Conservation (phyloP, 179 eudicot species). For the Corrigiola litoralis region DNA sequence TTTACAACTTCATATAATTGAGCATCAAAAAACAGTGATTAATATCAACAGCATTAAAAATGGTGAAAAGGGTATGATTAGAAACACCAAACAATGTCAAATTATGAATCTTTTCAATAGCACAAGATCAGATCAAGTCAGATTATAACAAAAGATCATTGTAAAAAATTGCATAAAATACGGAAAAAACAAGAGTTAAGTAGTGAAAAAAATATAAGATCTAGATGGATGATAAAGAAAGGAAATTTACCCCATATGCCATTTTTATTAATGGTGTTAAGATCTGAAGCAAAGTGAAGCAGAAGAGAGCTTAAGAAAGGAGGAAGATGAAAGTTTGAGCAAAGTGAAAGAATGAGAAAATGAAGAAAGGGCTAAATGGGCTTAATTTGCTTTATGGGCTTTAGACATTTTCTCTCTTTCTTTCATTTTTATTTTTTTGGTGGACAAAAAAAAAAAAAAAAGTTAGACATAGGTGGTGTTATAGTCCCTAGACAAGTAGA, state of each 20-base stretch:
- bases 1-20: not conserved
- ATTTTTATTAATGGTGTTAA: conserved; percentile 3
- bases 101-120: not conserved
- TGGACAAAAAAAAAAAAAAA: no score
- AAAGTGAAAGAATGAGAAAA: not conserved
- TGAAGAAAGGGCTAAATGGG: not conserved
- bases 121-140: not conserved
- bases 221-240: not conserved
- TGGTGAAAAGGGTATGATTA: conserved; percentile 7
- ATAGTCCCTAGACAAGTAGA: no score
- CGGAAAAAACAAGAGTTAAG: not conserved
- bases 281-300: conserved; percentile 14
- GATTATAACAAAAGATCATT: not conserved
- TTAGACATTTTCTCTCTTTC: not conserved
- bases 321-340: not conserved
- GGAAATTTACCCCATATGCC: conserved; percentile 14
- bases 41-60: not conserved
- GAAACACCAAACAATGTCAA: not conserved
- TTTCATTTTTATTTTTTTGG: not conserved
- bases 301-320: not conserved
- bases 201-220: conserved; percentile 6
- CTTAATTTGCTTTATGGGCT: no score
- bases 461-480: no score
- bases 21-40: not conserved
- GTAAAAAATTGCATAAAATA: not conserved